phyloP scores from a whole-genome alignment of 139 green algal genomes.

The Haematococcus sp. region DNA sequence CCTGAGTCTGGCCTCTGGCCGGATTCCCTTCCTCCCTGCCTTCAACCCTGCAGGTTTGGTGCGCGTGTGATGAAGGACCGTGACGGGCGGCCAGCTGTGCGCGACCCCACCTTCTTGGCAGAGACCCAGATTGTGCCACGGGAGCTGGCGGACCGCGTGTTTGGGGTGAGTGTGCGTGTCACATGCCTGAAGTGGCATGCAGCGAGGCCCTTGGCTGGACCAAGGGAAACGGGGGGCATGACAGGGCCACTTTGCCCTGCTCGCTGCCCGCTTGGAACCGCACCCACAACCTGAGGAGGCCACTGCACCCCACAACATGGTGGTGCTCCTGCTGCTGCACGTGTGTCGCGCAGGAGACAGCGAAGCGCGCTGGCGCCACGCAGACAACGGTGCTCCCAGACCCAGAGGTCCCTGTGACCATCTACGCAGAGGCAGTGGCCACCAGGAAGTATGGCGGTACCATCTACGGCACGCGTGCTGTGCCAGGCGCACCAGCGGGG shows the following conservation, averaged over 20 bases:
- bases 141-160: conserved; percentile 15
- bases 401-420: conserved; percentile 41
- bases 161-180: conserved; percentile 3
- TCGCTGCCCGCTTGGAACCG: too few relatives aligned
- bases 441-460: conserved; percentile 22
- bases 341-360: not conserved
- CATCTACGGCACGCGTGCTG: conserved; percentile 25
- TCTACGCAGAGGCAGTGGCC: conserved; percentile 50
- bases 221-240: too few relatives aligned
- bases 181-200: not conserved
- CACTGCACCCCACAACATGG: not conserved
- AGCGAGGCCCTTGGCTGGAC: too few relatives aligned
- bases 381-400: conserved; percentile 21
- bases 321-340: not conserved
- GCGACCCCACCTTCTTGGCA: conserved; percentile 50
- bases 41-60: conserved; percentile 32
- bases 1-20: not conserved
- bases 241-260: too few relatives aligned
- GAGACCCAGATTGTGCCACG: conserved; percentile 34
- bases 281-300: too few relatives aligned
- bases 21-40: not conserved
- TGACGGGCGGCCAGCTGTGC: conserved; percentile 24
- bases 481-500: conserved; percentile 1
- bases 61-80: conserved; percentile 40
- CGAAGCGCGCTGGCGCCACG: conserved; percentile 12